Evolutionary conservation across 2,329 filamentous ascomycete species (phyloP), one percentile per base, ranked within the genome.

Genomic region (Hypoxylon rubiginosum): DNA sequence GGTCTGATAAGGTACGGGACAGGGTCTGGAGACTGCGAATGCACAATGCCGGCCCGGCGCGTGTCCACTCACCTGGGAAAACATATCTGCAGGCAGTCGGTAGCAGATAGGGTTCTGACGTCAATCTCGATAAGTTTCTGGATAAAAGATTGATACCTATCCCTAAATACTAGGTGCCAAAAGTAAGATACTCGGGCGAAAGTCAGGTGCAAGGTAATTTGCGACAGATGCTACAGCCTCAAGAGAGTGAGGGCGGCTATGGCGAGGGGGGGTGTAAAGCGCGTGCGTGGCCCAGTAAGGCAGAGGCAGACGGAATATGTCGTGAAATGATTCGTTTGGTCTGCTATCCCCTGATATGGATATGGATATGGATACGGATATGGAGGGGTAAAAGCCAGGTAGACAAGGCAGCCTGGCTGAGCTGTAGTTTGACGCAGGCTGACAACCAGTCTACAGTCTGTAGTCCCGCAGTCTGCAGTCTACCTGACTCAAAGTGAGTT

Each of bases 21-120:
- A 24, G 36, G 49, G 26, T 46, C 45, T n/a, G 34, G 10, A 26
- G 19, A 39, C 56, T 52, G 34, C 24, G 17, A 10, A 46, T 39
- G 13, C 46, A 21, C n/a, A 43, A 58, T 17, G 34, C 9, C 19
- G n/a, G 50, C 45, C 39, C n/a, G 39, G 55, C 30, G 58, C 13
- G 28, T 24, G 39, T 17, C 28, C 36, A 68, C 69, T 61, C 34
- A 70, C 69, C 64, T 71, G 69, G 9, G 69, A 71, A 53, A 71
- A 71, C 69, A 71, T 71, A n/a, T 54, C 63, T 30, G 45, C 54
- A 58, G 34, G 15, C 21, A 24, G 21, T 34, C 52, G 39, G 26
- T 50, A 26, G 26, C 30, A 51, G 51, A 58, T 30, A 36, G 36
- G 41, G 56, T 4, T 52, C 21, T 49, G 52, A 50, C 45, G 54